Evolutionary conservation across 495 filamentous ascomycete species (phyloP), one percentile per base, ranked within the genome.

Genomic region (Neurospora pannonica): DNA sequence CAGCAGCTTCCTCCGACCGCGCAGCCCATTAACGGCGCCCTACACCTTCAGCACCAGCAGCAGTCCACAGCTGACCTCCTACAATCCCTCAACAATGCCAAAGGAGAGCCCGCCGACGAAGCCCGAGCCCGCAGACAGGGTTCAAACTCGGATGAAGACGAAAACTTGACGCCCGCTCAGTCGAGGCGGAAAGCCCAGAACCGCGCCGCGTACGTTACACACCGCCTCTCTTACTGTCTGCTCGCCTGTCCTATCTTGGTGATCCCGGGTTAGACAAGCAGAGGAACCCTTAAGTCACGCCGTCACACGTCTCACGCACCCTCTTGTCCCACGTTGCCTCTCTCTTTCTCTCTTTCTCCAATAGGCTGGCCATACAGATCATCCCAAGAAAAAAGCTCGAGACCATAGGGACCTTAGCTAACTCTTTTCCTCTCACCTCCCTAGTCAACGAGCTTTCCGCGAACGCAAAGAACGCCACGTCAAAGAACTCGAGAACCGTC

Each of bases 401-500:
- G 24, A 28, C 10, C 11, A 60, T 24, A 19, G 13, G 13, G 43
- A 31, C 19, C 10, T 31, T 72, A 24, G 67, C 77, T 77, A 75
- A 81, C 75, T 62, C n/a, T 4, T 11, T 70, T 2, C 42, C 34
- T 7, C 38, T 15, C 6, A 31, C 28, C 17, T 70, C 0, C 74
- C 11, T 74, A 98, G 95, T 39, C 96, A 99, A 85, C 91, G 96
- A 78, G 96, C 96, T 69, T 99, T 98, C 81, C 94, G 96, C 73
- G 96, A 99, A 81, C 92, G 96, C 76, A 99, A 98, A 83, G 96
- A 98, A 80, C 90, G 91, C 60, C 95, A 97, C 78, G 94, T 98
- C 70, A 93, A 93, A 80, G 94, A 97, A 72, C 91, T 98, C 38
- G 95, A 98, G 83, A 87, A 89, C 71, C 96, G 97, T 78, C 90